Conservation (phyloP, 2,329 filamentous ascomycete genomes). For the Pestalotiopsis sp. region DNA sequence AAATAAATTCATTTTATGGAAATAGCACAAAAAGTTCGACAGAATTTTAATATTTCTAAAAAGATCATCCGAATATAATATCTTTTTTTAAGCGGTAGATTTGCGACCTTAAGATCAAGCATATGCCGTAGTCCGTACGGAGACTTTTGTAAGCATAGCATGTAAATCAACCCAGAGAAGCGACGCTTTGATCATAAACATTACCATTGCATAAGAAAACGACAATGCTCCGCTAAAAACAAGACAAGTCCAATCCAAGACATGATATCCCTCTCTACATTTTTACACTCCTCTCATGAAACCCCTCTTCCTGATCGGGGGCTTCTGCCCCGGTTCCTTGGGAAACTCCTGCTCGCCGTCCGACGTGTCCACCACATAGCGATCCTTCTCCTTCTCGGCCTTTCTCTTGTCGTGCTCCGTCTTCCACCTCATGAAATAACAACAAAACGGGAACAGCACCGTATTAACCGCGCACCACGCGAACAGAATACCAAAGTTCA, state of each 20-base stretch:
- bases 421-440: slow-evolving; percentile 45
- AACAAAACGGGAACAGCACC: slow-evolving; percentile 51
- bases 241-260: not conserved
- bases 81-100: too few species aligned
- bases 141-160: too few species aligned
- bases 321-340: slow-evolving; percentile 28
- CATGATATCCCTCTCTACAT: too few species aligned
- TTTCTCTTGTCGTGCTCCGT: slow-evolving; percentile 28
- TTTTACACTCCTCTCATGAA: not conserved
- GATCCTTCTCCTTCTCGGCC: slow-evolving; percentile 25
- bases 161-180: too few species aligned
- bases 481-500: slow-evolving; percentile 63
- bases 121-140: too few species aligned
- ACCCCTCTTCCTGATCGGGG: slow-evolving; percentile 27
- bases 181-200: not conserved
- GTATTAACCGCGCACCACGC: slow-evolving; percentile 58
- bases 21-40: too few species aligned
- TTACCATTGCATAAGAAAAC: not conserved
- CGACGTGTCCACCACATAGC: slow-evolving; percentile 26
- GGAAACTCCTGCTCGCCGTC: slow-evolving; percentile 27
- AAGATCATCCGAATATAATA: too few species aligned
- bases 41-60: too few species aligned
- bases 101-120: too few species aligned
- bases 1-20: too few species aligned
- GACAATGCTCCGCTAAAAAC: not conserved